Evolutionary conservation across 352 stramenopile species (phyloP).

Genomic region (Phytophthora quininea): DNA sequence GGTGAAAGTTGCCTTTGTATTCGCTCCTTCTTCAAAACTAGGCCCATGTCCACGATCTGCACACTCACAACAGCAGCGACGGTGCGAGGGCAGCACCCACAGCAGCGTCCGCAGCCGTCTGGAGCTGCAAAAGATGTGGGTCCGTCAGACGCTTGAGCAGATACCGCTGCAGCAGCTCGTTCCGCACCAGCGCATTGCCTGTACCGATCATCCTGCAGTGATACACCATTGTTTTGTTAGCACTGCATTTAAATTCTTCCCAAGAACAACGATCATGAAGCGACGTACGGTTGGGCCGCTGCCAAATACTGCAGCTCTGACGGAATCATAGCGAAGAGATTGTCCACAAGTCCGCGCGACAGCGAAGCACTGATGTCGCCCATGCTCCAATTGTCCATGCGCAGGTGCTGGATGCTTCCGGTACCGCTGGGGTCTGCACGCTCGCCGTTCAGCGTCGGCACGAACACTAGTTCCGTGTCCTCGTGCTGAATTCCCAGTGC

Average conservation of each 20-base stretch:
- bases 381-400: constrained; percentile 71
- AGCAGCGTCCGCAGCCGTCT: constrained; percentile 59
- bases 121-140: constrained; percentile 38
- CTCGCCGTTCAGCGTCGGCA: constrained; percentile 77
- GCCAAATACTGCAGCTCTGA: constrained; percentile 38
- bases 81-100: constrained; percentile 58
- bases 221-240: background rate
- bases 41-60: too few species aligned
- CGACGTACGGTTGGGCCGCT: constrained; percentile 45
- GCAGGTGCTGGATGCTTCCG: constrained; percentile 54
- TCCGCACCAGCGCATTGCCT: constrained; percentile 72
- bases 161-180: constrained; percentile 65
- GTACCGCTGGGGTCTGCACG: constrained; percentile 43
- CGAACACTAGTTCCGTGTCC: constrained; percentile 61
- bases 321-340: constrained; percentile 77
- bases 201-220: constrained; percentile 69
- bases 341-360: constrained; percentile 66
- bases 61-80: constrained; percentile 33
- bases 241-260: too few species aligned
- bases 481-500: constrained; percentile 46
- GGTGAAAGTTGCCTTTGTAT: too few species aligned
- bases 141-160: constrained; percentile 44
- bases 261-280: too few species aligned
- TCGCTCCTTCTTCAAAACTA: too few species aligned
- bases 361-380: constrained; percentile 77